phyloP scores from a whole-genome alignment of 1,139 yeast species.

The Blastobotrys serpentis region DNA sequence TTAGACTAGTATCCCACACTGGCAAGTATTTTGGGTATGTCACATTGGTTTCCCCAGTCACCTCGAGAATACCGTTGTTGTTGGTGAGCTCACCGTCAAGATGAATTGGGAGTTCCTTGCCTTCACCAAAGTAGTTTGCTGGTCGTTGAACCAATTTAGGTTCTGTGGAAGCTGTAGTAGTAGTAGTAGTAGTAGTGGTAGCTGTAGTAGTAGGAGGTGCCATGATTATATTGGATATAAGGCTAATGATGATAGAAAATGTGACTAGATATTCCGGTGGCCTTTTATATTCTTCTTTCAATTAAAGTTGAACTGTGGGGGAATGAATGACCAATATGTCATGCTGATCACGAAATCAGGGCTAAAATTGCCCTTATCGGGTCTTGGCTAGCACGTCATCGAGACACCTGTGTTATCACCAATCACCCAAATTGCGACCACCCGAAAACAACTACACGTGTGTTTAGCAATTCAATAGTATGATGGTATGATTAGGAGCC shows the following conservation, averaged over 20 bases:
- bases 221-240: too few species aligned
- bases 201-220: background rate
- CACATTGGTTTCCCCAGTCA: slow-evolving; percentile 8
- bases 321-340: background rate
- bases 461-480: background rate
- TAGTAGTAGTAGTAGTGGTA: background rate
- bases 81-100: slow-evolving; percentile 5
- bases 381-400: background rate
- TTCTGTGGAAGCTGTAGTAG: background rate
- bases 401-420: background rate
- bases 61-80: slow-evolving; percentile 8
- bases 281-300: background rate
- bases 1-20: slow-evolving; percentile 17
- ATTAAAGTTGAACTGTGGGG: too few species aligned
- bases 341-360: slow-evolving; percentile 5
- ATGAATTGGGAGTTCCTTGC: slow-evolving; percentile 5
- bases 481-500: too few species aligned
- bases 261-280: too few species aligned
- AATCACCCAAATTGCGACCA: background rate
- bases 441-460: background rate
- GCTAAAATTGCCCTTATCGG: background rate
- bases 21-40: slow-evolving; percentile 11
- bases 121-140: slow-evolving; percentile 5
- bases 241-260: too few species aligned
- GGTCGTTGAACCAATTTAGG: background rate